phyloP scores from a whole-genome alignment of 148 eudicot species.

The Vaccinium vitisidaea region DNA sequence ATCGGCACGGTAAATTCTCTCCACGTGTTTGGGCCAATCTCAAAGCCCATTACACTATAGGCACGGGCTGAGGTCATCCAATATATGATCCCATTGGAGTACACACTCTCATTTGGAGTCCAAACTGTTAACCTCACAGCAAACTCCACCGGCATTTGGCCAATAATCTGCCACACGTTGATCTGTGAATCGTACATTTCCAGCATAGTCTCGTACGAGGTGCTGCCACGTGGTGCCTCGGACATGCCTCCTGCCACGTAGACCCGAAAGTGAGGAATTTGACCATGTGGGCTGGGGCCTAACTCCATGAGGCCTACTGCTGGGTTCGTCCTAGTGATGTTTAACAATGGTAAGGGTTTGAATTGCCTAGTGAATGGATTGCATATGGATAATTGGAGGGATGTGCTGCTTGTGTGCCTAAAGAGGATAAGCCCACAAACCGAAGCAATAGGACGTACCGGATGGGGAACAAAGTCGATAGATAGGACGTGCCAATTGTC shows the following conservation, averaged over 20 bases:
- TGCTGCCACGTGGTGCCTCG: conserved; percentile 37
- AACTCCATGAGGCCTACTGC: conserved; percentile 38
- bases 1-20: conserved; percentile 43
- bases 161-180: conserved; percentile 28
- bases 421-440: conserved; percentile 35
- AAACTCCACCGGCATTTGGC: conserved; percentile 42
- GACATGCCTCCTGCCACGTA: conserved; percentile 59
- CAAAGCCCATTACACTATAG: conserved; percentile 51
- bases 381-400: conserved; percentile 39
- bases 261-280: conserved; percentile 21
- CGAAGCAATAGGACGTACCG: conserved; percentile 31
- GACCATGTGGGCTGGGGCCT: background rate
- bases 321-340: conserved; percentile 38
- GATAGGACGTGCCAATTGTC: conserved; percentile 34
- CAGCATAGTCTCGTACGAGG: conserved; percentile 36
- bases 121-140: conserved; percentile 58
- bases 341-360: conserved; percentile 29
- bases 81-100: conserved; percentile 32
- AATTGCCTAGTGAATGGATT: conserved; percentile 48
- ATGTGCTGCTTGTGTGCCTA: conserved; percentile 25
- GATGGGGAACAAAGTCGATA: conserved; percentile 26
- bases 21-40: conserved; percentile 32
- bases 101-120: conserved; percentile 55
- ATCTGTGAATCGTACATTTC: conserved; percentile 41
- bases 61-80: conserved; percentile 58